These are phyloP conservation scores for Syzygium aromaticum DNA, from an alignment of 345 rosid genomes.

Conservation along the genomic window DNA sequence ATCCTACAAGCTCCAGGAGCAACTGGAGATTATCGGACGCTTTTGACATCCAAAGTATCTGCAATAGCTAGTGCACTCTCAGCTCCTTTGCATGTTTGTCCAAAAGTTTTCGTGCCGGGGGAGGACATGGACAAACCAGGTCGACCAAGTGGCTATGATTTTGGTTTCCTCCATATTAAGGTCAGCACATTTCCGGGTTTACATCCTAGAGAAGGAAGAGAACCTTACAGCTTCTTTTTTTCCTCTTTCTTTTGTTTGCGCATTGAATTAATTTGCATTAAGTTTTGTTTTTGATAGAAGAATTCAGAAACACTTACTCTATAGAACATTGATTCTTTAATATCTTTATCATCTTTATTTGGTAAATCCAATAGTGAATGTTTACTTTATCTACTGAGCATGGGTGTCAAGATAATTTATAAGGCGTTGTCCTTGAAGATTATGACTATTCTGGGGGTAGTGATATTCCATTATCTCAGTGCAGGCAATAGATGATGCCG, in stretches of 20 bases:
- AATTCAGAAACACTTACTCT: not conserved
- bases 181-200: constrained; percentile 12
- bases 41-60: constrained; percentile 70
- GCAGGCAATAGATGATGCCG: constrained; percentile 97
- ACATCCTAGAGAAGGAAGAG: not conserved
- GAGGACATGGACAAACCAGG: constrained; percentile 79
- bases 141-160: constrained; percentile 70
- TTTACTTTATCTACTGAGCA: not conserved
- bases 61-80: constrained; percentile 82
- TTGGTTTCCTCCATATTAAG: constrained; percentile 95
- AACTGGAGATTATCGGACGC: constrained; percentile 89
- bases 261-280: not conserved
- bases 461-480: not conserved
- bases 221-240: not conserved
- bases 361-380: not conserved
- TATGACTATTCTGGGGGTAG: not conserved
- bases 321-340: not conserved
- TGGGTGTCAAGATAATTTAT: not conserved
- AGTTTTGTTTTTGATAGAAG: not conserved
- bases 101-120: constrained; percentile 77
- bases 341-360: not conserved
- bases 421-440: not conserved
- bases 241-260: not conserved
- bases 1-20: constrained; percentile 93
- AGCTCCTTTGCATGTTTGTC: constrained; percentile 50